phyloP scores from a whole-genome alignment of 2,329 filamentous ascomycete species.

The Xylaria sp. region DNA sequence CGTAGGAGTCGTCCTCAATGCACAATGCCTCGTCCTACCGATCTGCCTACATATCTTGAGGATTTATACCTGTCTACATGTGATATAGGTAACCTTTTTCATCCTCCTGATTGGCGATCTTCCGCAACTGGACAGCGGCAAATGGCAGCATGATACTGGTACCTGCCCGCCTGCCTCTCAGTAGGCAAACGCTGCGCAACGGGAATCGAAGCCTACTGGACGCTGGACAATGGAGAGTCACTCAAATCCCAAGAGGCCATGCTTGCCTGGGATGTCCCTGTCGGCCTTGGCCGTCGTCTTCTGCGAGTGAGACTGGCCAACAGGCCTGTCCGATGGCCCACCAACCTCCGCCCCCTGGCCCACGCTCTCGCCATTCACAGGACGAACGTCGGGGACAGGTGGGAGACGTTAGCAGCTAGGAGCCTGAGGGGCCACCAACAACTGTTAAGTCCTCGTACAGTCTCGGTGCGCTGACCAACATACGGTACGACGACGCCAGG shows the following conservation, averaged over 20 bases:
- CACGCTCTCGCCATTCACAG: conserved; percentile 34
- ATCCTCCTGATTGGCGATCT: conserved; percentile 28
- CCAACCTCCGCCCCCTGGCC: conserved; percentile 30
- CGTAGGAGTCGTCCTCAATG: conserved; percentile 2
- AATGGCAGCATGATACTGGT: conserved; percentile 19
- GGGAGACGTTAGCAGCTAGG: conserved; percentile 19
- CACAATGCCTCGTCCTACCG: conserved; percentile 13
- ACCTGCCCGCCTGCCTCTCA: neutral
- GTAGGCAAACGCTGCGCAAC: conserved; percentile 19
- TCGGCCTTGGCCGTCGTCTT: conserved; percentile 20
- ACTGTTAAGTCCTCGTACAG: conserved; percentile 35
- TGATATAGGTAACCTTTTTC: conserved; percentile 24
- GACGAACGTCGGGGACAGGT: conserved; percentile 27
- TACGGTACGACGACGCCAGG: conserved; percentile 38
- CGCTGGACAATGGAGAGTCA: conserved; percentile 4
- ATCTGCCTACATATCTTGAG: neutral
- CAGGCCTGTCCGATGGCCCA: conserved; percentile 30
- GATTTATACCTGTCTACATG: conserved; percentile 10
- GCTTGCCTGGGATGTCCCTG: conserved; percentile 10
- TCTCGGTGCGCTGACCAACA: conserved; percentile 27
- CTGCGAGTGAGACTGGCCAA: conserved; percentile 38
- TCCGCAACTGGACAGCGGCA: conserved; percentile 10
- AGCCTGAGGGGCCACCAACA: conserved; percentile 24
- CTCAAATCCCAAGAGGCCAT: conserved; percentile 20
- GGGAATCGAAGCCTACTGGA: conserved; percentile 9